Base-by-base conservation (phyloP, 192 early-diverging fungal species). In the Backusella liffmaniae region DNA sequence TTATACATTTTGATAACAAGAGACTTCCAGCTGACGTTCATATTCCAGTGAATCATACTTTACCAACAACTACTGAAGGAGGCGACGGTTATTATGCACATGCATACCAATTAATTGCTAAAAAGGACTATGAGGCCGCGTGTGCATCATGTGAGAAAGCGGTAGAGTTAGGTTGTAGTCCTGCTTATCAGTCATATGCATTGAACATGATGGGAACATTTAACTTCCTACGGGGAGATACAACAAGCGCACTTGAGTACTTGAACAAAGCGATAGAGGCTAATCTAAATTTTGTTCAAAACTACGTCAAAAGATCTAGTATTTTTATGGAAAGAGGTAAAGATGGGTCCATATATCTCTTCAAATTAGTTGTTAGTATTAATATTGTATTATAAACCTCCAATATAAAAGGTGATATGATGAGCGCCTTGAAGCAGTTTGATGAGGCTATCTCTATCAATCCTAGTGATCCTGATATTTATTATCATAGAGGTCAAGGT, bases 141-240 rank as follows among this genome's bases (percentile, higher is more conserved):
- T 84, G 90, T 67, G 86, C 86, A 12, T 79, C 87, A 23, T 86
- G 90, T 65, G 87, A 90, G 32, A 89, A 90, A 75, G 92, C 96
- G 0, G 88, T 90, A 51, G 86, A 88, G 29, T 84, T 88, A 3
- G 85, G 88, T 37, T 85, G 88, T 36, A 84, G 80, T 7, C 68
- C 51, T 46, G 68, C 41, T 78, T 83, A 84, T 35, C 86, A 86
- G 13, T 91, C 91, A 35, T 84, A 92, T 66, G 94, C 94, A 18
- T 89, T 92, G 72, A 97, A 96, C 82, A 86, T 96, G 80, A 88
- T 91, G 37, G 96, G 94, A 62, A 97, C 96, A 51, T 96, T 97
- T 78, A 79, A 82, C 49, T 97, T 97, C 86, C 86, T 99, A 81
- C 90, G 84, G 84, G 96, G 96, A 73, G 90, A 93, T 77, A 88